Evolutionary conservation across 192 early-diverging fungal genomes (phyloP).

Genomic region (Phycomyces blakesleeanus): DNA sequence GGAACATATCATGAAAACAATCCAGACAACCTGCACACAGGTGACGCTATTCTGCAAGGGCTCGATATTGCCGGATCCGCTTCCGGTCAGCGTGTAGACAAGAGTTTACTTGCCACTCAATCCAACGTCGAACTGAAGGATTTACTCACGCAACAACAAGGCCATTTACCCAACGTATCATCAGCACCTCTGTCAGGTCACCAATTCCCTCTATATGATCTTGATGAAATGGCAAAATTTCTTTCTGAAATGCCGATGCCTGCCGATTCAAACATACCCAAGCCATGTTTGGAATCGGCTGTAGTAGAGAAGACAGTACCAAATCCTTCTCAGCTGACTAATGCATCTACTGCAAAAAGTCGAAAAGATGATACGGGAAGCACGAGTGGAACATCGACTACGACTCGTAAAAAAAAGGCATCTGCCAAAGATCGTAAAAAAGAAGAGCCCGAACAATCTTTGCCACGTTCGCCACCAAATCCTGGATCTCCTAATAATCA

Average conservation of each 20-base stretch:
- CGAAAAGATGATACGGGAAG: background rate
- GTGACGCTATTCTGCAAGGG: background rate
- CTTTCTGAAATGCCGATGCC: background rate
- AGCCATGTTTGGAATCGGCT: background rate
- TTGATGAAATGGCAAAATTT: constrained; percentile 10
- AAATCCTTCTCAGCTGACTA: background rate
- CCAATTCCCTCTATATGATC: background rate
- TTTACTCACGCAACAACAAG: background rate
- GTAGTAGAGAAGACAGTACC: constrained; percentile 2
- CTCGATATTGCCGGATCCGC: background rate
- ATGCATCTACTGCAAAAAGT: background rate
- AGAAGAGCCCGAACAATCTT: background rate
- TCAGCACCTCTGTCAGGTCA: background rate
- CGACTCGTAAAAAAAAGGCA: background rate
- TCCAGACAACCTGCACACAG: background rate
- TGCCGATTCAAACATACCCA: background rate
- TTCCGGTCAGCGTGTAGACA: background rate
- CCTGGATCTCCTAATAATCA: background rate
- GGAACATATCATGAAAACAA: too few species aligned
- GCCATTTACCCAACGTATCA: background rate
- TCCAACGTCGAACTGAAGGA: background rate
- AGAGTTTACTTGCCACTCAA: background rate
- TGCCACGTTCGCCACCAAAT: background rate
- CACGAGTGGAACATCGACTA: background rate
- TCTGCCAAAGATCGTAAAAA: background rate